Evolutionary conservation across 148 eudicot species (phyloP).

Genomic region (Rhododendron kiyosumense): DNA sequence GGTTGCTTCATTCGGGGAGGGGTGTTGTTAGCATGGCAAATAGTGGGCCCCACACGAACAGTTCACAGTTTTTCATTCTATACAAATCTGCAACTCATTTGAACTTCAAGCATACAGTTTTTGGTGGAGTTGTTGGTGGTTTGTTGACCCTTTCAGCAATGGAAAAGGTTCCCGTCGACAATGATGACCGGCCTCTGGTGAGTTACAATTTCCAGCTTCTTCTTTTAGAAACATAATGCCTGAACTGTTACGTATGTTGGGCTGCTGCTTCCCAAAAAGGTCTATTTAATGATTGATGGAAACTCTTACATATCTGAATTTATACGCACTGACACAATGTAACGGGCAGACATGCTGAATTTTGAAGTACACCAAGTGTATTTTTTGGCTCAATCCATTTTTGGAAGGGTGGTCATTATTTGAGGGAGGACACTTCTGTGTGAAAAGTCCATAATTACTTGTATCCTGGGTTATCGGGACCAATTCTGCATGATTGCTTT

Average conservation of each 20-base stretch:
- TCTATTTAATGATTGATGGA: background rate
- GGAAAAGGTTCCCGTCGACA: constrained; percentile 98
- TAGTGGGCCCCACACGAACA: constrained; percentile 92
- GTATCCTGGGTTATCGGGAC: background rate
- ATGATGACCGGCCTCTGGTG: constrained; percentile 88
- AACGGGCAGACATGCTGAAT: background rate
- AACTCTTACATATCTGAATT: background rate
- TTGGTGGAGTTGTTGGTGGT: constrained; percentile 95
- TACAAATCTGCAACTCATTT: constrained; percentile 94
- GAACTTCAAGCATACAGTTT: constrained; percentile 93
- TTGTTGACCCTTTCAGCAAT: constrained; percentile 70
- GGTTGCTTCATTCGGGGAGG: constrained; percentile 89
- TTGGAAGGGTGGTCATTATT: background rate
- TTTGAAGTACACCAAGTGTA: background rate
- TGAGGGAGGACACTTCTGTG: background rate
- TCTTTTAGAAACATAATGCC: background rate
- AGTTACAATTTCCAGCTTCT: constrained; percentile 18
- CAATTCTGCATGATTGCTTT: background rate
- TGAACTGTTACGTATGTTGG: background rate
- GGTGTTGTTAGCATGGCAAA: constrained; percentile 99
- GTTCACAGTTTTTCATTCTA: constrained; percentile 90
- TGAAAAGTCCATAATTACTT: background rate
- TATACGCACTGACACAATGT: background rate
- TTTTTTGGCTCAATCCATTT: background rate
- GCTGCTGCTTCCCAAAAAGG: background rate